These are phyloP conservation scores for Eimeria maxima DNA, from an alignment of 169 alveolate species.

Conservation along the genomic window DNA sequence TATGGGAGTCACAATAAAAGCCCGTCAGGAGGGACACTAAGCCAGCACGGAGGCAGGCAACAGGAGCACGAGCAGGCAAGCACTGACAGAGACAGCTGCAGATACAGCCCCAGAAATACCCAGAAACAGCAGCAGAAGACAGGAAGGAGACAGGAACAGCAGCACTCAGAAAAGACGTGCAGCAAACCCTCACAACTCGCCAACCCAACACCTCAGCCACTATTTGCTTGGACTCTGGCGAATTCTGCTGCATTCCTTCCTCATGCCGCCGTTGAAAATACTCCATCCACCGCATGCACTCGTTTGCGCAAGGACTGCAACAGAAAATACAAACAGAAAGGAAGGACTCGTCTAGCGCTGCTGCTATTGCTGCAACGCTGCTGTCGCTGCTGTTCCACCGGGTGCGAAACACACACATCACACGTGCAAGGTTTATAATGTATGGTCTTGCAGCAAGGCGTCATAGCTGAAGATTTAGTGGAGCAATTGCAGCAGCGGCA, in stretches of 20 bases:
- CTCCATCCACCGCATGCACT: slow-evolving; percentile 64
- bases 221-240: slow-evolving; percentile 79
- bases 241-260: slow-evolving; percentile 86
- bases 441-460: background rate
- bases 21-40: too few relatives aligned
- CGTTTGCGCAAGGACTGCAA: slow-evolving; percentile 64
- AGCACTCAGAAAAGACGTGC: slow-evolving; percentile 64
- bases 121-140: background rate
- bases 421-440: too few relatives aligned
- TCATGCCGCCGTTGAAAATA: slow-evolving; percentile 72
- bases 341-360: background rate
- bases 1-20: too few relatives aligned
- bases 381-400: too few relatives aligned
- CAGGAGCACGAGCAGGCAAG: too few relatives aligned
- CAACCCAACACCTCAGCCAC: slow-evolving; percentile 84
- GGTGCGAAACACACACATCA: background rate
- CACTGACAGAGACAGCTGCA: background rate
- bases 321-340: background rate
- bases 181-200: slow-evolving; percentile 81
- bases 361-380: background rate
- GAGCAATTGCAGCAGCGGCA: slow-evolving; percentile 20
- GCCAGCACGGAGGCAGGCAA: too few relatives aligned
- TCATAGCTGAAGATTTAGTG: background rate
- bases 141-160: background rate
- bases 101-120: background rate